A percentile compares a stretch with the other conserved stretches of the same genome.
phyloP scores from a whole-genome alignment of 2,329 filamentous ascomycete species.

The Phialophora expanda region DNA sequence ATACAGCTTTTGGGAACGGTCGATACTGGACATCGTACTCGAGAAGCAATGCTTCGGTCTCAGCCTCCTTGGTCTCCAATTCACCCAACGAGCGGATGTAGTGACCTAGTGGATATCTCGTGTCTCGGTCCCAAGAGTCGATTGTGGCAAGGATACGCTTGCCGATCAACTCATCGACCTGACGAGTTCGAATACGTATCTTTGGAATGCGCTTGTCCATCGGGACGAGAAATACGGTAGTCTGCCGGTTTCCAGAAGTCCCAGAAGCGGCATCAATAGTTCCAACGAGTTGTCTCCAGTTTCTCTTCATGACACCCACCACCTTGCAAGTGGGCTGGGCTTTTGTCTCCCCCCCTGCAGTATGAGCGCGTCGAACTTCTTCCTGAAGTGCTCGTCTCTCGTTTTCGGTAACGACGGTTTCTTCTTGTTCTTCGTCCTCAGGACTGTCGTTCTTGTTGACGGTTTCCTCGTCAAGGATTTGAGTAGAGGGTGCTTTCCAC shows the following conservation, averaged over 20 bases:
- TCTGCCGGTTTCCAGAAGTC: slow-evolving; percentile 80
- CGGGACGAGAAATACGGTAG: slow-evolving; percentile 91
- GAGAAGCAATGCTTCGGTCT: slow-evolving; percentile 90
- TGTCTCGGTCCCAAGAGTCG: slow-evolving; percentile 93
- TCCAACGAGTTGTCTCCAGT: slow-evolving; percentile 97
- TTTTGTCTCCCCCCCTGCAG: slow-evolving; percentile 73
- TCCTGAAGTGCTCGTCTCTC: slow-evolving; percentile 88
- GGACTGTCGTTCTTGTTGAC: slow-evolving; percentile 93
- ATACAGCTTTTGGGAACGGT: slow-evolving; percentile 91
- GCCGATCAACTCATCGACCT: slow-evolving; percentile 84
- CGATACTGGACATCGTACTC: slow-evolving; percentile 98
- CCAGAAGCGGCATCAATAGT: slow-evolving; percentile 77
- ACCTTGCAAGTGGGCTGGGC: slow-evolving; percentile 90
- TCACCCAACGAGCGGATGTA: slow-evolving; percentile 92
- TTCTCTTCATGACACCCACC: slow-evolving; percentile 89
- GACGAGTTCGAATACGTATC: slow-evolving; percentile 88
- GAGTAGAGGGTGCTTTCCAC: slow-evolving; percentile 95
- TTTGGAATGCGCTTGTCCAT: slow-evolving; percentile 99
- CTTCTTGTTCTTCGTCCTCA: slow-evolving; percentile 75
- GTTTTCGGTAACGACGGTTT: slow-evolving; percentile 82
- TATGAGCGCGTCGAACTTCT: slow-evolving; percentile 84
- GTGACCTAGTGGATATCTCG: slow-evolving; percentile 88
- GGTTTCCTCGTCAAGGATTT: slow-evolving; percentile 92
- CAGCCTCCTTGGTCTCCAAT: slow-evolving; percentile 94
- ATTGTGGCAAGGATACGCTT: slow-evolving; percentile 93